Evolutionary conservation across 2,329 filamentous ascomycete genomes (phyloP).

Genomic region (Leptographium flavum): DNA sequence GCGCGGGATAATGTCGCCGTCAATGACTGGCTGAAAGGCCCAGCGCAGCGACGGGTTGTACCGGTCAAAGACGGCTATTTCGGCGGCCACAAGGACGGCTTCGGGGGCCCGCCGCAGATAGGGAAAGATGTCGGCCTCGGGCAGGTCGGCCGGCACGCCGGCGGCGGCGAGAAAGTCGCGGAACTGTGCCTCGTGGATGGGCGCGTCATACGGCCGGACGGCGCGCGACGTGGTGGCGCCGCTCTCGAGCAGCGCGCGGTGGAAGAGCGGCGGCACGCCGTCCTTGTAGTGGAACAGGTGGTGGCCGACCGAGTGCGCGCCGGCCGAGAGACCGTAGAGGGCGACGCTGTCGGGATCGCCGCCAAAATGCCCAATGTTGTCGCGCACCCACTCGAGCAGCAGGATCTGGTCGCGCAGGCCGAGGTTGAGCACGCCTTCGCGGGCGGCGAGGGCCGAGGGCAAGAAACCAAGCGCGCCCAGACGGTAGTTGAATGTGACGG

Average conservation of each 20-base stretch:
- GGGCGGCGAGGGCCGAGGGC: constrained; percentile 27
- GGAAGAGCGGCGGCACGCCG: constrained; percentile 19
- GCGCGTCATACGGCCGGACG: constrained; percentile 26
- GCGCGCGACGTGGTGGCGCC: constrained; percentile 25
- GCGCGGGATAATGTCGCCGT: constrained; percentile 16
- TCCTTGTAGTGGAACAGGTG: constrained; percentile 31
- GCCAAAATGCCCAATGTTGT: constrained; percentile 38
- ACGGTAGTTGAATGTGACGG: constrained; percentile 22
- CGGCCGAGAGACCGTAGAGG: constrained; percentile 32
- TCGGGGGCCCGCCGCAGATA: constrained; percentile 25
- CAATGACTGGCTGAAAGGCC: constrained; percentile 42
- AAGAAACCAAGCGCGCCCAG: constrained; percentile 47
- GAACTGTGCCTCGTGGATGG: constrained; percentile 34
- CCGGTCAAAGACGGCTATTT: constrained; percentile 18
- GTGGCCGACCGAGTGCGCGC: constrained; percentile 43
- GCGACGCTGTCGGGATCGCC: constrained; percentile 35
- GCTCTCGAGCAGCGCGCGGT: constrained; percentile 24
- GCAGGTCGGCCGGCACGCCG: constrained; percentile 26
- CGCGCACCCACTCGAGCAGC: constrained; percentile 37
- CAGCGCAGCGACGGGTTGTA: constrained; percentile 23
- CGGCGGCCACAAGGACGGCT: constrained; percentile 17
- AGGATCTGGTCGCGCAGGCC: constrained; percentile 38
- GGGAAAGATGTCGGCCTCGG: constrained; percentile 28
- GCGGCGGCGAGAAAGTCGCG: constrained; percentile 30
- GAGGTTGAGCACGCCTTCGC: constrained; percentile 24